Evolutionary conservation across 371 early-diverging fungal genomes (phyloP).

Genomic region (Mucor lusitanicus): DNA sequence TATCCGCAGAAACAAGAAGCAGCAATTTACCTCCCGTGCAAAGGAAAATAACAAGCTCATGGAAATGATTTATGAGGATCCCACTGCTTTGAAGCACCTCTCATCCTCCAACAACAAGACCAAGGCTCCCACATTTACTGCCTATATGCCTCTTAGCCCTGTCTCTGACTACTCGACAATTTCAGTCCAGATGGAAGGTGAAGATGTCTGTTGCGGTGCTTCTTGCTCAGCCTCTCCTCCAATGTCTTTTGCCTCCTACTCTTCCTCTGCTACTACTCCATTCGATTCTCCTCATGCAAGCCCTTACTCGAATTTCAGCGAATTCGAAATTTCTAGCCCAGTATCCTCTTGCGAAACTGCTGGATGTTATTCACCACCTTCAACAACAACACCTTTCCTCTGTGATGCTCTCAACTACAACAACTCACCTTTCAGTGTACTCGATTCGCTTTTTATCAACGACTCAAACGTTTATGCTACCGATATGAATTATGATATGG

Average conservation of each 20-base stretch:
- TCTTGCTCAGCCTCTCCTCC: not conserved
- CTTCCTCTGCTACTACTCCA: not conserved
- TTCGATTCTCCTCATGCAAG: not conserved
- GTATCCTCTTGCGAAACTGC: not conserved
- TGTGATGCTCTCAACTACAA: not conserved
- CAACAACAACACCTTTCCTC: not conserved
- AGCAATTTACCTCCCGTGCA: slow-evolving; percentile 30
- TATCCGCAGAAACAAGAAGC: slow-evolving; percentile 16
- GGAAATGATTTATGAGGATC: slow-evolving; percentile 23
- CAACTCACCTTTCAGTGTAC: not conserved
- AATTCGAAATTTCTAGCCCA: not conserved
- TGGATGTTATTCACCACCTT: not conserved
- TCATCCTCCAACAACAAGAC: not conserved
- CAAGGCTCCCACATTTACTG: no score
- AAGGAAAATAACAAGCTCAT: slow-evolving; percentile 32
- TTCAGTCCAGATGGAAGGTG: not conserved
- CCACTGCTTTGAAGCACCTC: not conserved
- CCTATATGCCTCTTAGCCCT: not conserved
- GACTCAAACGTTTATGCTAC: slow-evolving; percentile 1
- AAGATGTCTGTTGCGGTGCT: not conserved
- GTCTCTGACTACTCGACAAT: not conserved
- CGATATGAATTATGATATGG: not conserved
- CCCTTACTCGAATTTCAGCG: slow-evolving; percentile 6
- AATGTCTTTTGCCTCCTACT: not conserved
- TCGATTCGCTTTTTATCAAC: slow-evolving; percentile 5